phyloP scores from a whole-genome alignment of 2,329 filamentous ascomycete species.

The Apiospora hydei region DNA sequence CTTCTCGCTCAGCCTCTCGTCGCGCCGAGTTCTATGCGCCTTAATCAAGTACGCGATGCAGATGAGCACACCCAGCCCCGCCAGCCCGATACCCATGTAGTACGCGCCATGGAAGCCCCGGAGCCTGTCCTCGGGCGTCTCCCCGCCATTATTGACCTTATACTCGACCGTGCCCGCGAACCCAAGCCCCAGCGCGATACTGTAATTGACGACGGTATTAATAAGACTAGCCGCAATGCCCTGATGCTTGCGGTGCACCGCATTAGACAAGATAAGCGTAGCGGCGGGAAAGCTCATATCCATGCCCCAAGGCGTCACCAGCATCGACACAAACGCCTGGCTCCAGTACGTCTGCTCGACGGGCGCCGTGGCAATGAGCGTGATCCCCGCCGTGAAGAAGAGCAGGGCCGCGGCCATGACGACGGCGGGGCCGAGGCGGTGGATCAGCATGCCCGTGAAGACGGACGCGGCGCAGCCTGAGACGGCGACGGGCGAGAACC shows the following conservation, averaged over 20 bases:
- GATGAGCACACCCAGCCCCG: constrained; percentile 45
- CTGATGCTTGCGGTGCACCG: constrained; percentile 39
- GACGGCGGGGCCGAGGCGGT: constrained; percentile 40
- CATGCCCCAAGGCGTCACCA: constrained; percentile 59
- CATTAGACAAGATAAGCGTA: constrained; percentile 59
- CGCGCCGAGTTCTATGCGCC: constrained; percentile 29
- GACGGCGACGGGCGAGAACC: constrained; percentile 38
- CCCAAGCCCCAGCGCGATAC: constrained; percentile 61
- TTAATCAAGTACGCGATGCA: constrained; percentile 41
- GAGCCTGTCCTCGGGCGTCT: constrained; percentile 42
- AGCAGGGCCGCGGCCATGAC: constrained; percentile 37
- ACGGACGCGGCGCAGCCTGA: constrained; percentile 42
- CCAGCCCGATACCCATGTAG: constrained; percentile 51
- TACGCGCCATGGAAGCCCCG: constrained; percentile 47
- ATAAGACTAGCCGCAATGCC: constrained; percentile 53
- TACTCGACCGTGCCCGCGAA: constrained; percentile 62
- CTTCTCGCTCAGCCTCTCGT: constrained; percentile 23
- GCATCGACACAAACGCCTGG: constrained; percentile 54
- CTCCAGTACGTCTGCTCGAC: constrained; percentile 60
- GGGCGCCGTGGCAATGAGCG: constrained; percentile 44
- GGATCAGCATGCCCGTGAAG: constrained; percentile 42
- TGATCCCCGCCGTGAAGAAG: constrained; percentile 36
- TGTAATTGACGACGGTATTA: constrained; percentile 65
- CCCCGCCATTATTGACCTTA: constrained; percentile 44
- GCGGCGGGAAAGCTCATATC: constrained; percentile 64